Percentiles rank a stretch among this genome's conserved stretches.
Conservation (phyloP, 2,329 filamentous ascomycete species). For the Sphaerulina musiva region DNA sequence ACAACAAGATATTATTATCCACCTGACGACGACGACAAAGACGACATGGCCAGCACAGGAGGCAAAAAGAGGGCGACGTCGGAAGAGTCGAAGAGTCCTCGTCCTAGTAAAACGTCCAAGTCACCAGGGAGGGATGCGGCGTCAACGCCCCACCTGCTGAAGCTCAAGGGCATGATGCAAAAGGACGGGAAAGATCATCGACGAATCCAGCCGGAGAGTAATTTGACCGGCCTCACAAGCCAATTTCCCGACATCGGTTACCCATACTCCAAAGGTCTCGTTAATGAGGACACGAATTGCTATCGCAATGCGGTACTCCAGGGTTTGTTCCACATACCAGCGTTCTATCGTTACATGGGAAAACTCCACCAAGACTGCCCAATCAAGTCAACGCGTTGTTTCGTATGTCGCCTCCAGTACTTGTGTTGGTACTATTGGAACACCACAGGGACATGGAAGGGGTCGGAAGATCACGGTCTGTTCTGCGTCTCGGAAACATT, state of each 20-base stretch:
- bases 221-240: background rate
- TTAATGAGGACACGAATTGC: constrained; percentile 11
- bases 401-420: background rate
- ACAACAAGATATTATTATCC: no score
- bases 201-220: background rate
- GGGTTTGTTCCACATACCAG: constrained; percentile 14
- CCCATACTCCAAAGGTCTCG: constrained; percentile 11
- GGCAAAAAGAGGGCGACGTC: no score
- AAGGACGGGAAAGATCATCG: background rate
- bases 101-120: no score
- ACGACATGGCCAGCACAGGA: no score
- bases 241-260: constrained; percentile 1
- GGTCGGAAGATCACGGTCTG: background rate
- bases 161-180: background rate
- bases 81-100: no score
- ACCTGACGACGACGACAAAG: no score
- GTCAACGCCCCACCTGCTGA: background rate
- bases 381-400: background rate
- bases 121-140: no score
- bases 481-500: background rate
- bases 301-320: constrained; percentile 15
- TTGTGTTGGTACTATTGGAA: background rate
- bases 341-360: constrained; percentile 12
- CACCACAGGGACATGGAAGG: background rate
- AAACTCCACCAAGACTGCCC: constrained; percentile 10